Percentiles rank a stretch among this genome's conserved stretches.
phyloP scores from a whole-genome alignment of 2,329 filamentous ascomycete species.

The Ophiostoma piceae region DNA sequence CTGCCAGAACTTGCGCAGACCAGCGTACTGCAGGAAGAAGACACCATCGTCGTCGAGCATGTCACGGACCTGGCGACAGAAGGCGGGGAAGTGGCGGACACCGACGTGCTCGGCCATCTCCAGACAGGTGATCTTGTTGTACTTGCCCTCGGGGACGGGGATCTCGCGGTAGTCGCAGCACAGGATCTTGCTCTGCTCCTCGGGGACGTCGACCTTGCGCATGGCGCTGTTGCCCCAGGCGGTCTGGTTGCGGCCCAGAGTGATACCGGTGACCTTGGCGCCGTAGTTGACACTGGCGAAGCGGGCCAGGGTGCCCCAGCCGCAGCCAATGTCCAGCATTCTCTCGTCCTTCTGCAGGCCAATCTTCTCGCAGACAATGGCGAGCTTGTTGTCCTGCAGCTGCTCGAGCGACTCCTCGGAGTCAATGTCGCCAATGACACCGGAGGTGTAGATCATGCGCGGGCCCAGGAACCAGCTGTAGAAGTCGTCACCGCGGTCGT shows the following conservation, averaged over 20 bases:
- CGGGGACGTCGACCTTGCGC: slow-evolving; percentile 71
- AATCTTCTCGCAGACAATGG: slow-evolving; percentile 94
- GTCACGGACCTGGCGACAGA: slow-evolving; percentile 81
- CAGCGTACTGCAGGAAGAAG: slow-evolving; percentile 94
- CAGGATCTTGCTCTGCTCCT: slow-evolving; percentile 84
- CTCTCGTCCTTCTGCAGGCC: slow-evolving; percentile 72
- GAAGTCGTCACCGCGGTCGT: slow-evolving; percentile 96
- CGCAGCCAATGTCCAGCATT: slow-evolving; percentile 92
- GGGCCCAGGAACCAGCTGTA: slow-evolving; percentile 98
- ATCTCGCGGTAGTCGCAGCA: slow-evolving; percentile 98
- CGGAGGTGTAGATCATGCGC: slow-evolving; percentile 98
- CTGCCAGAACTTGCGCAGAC: slow-evolving; percentile 91
- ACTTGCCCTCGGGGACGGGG: slow-evolving; percentile 68
- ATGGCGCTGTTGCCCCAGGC: slow-evolving; percentile 93
- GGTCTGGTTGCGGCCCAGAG: slow-evolving; percentile 91
- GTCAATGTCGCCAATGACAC: slow-evolving; percentile 82
- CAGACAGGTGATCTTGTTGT: slow-evolving; percentile 93
- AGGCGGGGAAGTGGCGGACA: slow-evolving; percentile 76
- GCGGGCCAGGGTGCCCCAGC: slow-evolving; percentile 93
- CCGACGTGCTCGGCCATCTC: slow-evolving; percentile 99
- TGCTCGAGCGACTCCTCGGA: slow-evolving; percentile 88
- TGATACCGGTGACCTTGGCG: slow-evolving; percentile 76
- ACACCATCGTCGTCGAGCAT: slow-evolving; percentile 96
- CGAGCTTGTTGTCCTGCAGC: slow-evolving; percentile 96
- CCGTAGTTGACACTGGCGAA: slow-evolving; percentile 92